Conservation (phyloP, 352 stramenopile species). For the Peronospora belbahrii region DNA sequence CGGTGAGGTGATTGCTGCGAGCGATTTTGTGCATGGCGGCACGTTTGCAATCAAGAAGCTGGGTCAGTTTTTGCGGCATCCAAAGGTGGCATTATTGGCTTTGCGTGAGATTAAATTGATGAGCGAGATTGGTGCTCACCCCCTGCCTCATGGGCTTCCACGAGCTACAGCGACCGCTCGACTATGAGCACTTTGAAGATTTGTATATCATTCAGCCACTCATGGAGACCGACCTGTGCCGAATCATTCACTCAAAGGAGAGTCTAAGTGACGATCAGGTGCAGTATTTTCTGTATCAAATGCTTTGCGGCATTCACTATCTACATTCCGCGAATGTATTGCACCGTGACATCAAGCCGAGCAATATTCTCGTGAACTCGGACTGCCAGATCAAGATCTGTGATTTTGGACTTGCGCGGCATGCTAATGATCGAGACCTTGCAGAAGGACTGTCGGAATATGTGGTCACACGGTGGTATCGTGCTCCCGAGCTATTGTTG, state of each 20-base stretch:
- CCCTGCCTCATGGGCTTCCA: constrained; percentile 77
- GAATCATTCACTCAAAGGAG: constrained; percentile 83
- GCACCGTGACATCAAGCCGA: constrained; percentile 95
- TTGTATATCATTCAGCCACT: constrained; percentile 96
- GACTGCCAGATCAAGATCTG: constrained; percentile 85
- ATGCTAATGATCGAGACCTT: constrained; percentile 70
- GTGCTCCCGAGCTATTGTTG: constrained; percentile 75
- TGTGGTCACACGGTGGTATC: constrained; percentile 91
- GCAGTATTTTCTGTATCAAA: constrained; percentile 95
- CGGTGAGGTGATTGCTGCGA: constrained; percentile 84
- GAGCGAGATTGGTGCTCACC: constrained; percentile 70
- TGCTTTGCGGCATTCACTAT: constrained; percentile 92
- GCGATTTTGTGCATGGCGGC: constrained; percentile 75
- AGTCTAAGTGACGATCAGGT: constrained; percentile 91
- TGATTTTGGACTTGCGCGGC: constrained; percentile 84
- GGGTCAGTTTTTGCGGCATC: constrained; percentile 73
- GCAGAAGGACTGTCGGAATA: constrained; percentile 88
- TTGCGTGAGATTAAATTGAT: constrained; percentile 86
- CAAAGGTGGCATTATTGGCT: constrained; percentile 76
- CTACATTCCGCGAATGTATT: constrained; percentile 93
- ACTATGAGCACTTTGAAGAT: constrained; percentile 91
- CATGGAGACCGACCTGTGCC: constrained; percentile 96
- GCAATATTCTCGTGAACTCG: constrained; percentile 94
- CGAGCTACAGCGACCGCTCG: constrained; percentile 71
- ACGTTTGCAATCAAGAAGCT: constrained; percentile 89